Base-by-base conservation (phyloP, 2,329 filamentous ascomycete genomes). In the Calonectria hongkongensis region DNA sequence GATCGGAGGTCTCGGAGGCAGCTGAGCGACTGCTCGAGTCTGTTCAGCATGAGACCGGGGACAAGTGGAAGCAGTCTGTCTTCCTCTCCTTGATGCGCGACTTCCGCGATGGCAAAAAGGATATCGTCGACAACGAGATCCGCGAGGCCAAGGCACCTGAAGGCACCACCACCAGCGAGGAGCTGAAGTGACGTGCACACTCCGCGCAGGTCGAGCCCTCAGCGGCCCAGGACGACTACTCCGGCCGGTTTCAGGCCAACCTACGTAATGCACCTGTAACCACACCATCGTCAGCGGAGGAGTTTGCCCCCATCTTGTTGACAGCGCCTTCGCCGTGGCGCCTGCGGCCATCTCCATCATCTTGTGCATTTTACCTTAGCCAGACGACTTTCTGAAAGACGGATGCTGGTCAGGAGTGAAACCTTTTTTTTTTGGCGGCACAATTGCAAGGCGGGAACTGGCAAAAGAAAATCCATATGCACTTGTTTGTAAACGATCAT, bases 51-150 rank as follows among this genome's bases (percentile, higher is more conserved):
- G 86, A 87, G 73, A 79, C 81, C 54, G 85, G 85, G 50, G 86
- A 87, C 10, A 87, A 87, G 74, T 87, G 86, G 86, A 85, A 86
- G 74, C 86, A 87, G 54, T 87, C 86, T 0, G 79, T 82, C n/a
- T 87, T 87, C 50, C 78, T 87, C 9, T 83, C 83, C 0, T 80
- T 87, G 4, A 87, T 87, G 86, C 83, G 85, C 21, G 86, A 87
- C 68, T 87, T 87, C 56, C 81, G 85, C 10, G 86, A 87, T 60
- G 86, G 86, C 1, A 83, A 79, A 27, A 87, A 87, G 74, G 85
- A 86, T 25, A 86, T 87, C 60, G 76, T 86, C 15, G 82, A 85
- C 51, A 83, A 87, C 39, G 81, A 86, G 76, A 85, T 87, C 30
- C 80, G 81, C 7, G 81, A 83, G 50, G 84, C 79, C 1, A 74